Base-by-base conservation (phyloP, 371 early-diverging fungal genomes). In the Syncephalastrum sp. region DNA sequence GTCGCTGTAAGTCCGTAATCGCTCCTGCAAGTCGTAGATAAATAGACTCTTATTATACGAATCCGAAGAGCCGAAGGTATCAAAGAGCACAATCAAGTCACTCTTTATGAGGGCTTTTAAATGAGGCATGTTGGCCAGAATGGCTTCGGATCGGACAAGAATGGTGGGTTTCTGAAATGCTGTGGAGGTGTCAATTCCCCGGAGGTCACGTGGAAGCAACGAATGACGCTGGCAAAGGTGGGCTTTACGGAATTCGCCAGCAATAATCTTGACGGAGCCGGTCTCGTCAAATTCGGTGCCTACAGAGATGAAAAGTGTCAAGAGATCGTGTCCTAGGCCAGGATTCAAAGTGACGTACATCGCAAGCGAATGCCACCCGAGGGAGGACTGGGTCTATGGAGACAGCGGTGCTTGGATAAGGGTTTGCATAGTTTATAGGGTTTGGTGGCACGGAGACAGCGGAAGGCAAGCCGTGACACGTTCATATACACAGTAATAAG, bases 131-230 rank as follows among this genome's bases (percentile, higher is more conserved):
- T 93, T 93, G 41, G 93, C 83, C 7, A 95, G 66, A 49, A 95
- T 90, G 1, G 92, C 92, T 50, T 90, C 82, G 0, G 87, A 77
- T 15, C 95, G 87, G 15, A 95, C 95, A n/a, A 95, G 77, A 21
- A 95, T 86, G 15, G 86, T 85, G 1, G 94, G 92, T 65, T 90
- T 82, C 63, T 92, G 91, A 61, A 92, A 88, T 48, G 86, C 72
- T 52, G 85, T 86, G 41, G 82, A 82, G 60, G 85, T 85, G 56
- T 92, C 92, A 45, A 92, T 88, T 59, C 89, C 89, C 60, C 91
- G 82, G 59, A 91, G 61, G 75, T 91, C 91, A 23, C 91, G 89
- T 23, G 89, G 82, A 61, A 88, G 75, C 45, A 91, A 61, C 7
- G 90, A 88, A 67, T 89, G 89, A 56, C 86, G 79, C 23, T 85